Percentiles rank a stretch among this genome's conserved stretches.
Conservation (phyloP, 2,329 filamentous ascomycete species). For the Aspergillus quadricinctus region DNA sequence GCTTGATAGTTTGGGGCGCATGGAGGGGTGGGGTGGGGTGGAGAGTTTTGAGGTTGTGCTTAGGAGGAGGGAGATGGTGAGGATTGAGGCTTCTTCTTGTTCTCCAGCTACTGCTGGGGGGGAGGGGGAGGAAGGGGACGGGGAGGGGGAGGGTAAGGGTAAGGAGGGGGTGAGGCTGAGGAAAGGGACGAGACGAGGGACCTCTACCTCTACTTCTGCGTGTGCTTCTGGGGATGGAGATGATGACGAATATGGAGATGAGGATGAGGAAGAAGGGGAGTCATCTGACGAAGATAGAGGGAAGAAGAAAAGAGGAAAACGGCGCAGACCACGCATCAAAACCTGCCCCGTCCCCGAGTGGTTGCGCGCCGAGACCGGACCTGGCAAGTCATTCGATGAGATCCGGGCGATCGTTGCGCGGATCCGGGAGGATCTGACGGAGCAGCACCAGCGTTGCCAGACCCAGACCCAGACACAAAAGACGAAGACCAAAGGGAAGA, state of each 20-base stretch:
- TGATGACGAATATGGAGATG: neutral
- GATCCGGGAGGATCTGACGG: slow-evolving; percentile 20
- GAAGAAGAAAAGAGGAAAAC: neutral
- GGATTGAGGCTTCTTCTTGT: neutral
- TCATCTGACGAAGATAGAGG: neutral
- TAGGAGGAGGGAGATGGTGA: slow-evolving; percentile 55
- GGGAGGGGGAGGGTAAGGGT: no score
- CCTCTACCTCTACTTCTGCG: neutral
- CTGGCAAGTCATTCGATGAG: slow-evolving; percentile 26
- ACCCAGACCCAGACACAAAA: no score
- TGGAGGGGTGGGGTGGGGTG: slow-evolving; percentile 61
- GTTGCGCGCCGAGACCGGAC: slow-evolving; percentile 23
- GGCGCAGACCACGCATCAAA: slow-evolving; percentile 21
- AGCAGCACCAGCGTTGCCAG: neutral
- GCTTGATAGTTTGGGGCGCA: slow-evolving; percentile 56
- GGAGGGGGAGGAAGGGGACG: no score
- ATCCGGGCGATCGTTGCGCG: slow-evolving; percentile 23
- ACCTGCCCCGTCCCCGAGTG: slow-evolving; percentile 31
- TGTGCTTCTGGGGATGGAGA: neutral
- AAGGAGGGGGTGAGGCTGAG: no score
- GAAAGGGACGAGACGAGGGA: no score
- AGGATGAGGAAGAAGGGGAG: neutral
- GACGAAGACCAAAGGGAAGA: neutral
- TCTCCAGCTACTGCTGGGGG: no score
- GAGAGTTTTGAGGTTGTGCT: slow-evolving; percentile 59